Evolutionary conservation across 2,329 filamentous ascomycete species (phyloP).

Genomic region (Fusarium oxysporum): DNA sequence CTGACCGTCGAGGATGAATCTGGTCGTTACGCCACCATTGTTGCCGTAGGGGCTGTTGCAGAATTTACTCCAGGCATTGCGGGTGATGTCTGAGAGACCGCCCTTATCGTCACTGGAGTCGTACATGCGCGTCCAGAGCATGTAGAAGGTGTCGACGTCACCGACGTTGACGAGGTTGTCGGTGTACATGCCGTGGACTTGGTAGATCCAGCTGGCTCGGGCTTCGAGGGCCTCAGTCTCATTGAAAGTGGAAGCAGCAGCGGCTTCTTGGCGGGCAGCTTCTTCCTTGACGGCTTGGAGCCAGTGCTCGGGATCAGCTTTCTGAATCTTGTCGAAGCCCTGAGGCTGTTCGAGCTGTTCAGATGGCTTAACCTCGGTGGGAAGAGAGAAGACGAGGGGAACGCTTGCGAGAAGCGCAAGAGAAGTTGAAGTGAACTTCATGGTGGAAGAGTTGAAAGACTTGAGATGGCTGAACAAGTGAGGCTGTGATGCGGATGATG

Average conservation of each 20-base stretch:
- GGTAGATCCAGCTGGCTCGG: neutral
- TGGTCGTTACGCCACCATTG: neutral
- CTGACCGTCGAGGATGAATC: neutral
- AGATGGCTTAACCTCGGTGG: neutral
- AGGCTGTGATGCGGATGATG: neutral
- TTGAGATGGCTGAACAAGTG: neutral
- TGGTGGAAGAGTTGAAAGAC: neutral
- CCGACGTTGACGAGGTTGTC: constrained; percentile 6
- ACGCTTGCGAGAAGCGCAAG: neutral
- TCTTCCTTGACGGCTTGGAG: neutral
- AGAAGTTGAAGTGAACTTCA: neutral
- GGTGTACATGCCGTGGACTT: constrained; percentile 9
- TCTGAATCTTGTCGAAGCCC: neutral
- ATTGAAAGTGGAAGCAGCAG: neutral
- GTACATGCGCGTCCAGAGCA: constrained; percentile 12
- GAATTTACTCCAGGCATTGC: constrained; percentile 2
- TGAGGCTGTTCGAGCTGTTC: neutral
- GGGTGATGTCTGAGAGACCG: neutral
- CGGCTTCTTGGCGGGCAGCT: constrained; percentile 4
- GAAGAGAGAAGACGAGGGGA: neutral
- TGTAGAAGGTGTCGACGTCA: constrained; percentile 1
- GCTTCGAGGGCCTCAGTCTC: neutral
- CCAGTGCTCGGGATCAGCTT: neutral
- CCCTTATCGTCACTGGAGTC: neutral
- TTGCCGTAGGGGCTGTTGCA: neutral